Percentiles rank a stretch among this genome's conserved stretches.
These are phyloP conservation scores for Cenchrus americanus DNA, from an alignment of 176 grass and related monocot species.

Conservation along the genomic window DNA sequence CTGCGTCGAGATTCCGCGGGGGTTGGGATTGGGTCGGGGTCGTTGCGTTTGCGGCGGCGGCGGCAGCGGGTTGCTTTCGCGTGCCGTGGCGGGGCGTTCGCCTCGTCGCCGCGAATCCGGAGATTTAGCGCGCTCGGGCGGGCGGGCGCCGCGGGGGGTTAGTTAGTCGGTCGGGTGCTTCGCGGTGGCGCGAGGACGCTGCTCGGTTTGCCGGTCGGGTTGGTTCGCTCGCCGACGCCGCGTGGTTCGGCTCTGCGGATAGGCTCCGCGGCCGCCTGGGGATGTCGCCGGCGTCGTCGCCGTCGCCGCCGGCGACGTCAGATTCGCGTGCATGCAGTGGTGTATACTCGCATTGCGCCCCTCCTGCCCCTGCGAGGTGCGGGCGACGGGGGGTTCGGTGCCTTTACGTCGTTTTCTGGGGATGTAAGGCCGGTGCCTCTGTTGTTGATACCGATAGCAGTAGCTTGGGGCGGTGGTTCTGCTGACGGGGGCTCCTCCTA, in stretches of 20 bases:
- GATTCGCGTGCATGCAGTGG: conserved; percentile 46
- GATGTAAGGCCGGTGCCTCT: conserved; percentile 26
- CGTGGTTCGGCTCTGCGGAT: neutral
- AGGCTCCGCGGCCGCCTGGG: neutral
- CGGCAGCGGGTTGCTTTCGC: neutral
- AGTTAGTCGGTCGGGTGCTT: neutral
- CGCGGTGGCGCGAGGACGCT: neutral
- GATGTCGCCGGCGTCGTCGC: neutral
- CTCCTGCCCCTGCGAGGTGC: neutral
- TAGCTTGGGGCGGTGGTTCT: neutral
- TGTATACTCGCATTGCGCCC: conserved; percentile 39
- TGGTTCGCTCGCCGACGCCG: neutral
- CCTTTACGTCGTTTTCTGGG: conserved; percentile 53
- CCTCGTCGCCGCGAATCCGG: neutral
- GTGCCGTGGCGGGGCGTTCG: neutral
- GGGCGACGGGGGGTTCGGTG: neutral
- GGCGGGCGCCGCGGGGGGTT: too few relatives aligned
- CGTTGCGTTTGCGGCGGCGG: neutral
- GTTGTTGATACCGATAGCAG: neutral
- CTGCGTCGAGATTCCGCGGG: neutral
- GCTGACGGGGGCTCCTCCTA: neutral
- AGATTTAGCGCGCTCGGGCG: conserved; percentile 31
- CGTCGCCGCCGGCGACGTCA: neutral
- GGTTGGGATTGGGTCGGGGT: too few relatives aligned
- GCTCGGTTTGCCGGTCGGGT: neutral